Evolutionary conservation across 345 rosid genomes (phyloP).

Genomic region (Gynandropsis gynandra): DNA sequence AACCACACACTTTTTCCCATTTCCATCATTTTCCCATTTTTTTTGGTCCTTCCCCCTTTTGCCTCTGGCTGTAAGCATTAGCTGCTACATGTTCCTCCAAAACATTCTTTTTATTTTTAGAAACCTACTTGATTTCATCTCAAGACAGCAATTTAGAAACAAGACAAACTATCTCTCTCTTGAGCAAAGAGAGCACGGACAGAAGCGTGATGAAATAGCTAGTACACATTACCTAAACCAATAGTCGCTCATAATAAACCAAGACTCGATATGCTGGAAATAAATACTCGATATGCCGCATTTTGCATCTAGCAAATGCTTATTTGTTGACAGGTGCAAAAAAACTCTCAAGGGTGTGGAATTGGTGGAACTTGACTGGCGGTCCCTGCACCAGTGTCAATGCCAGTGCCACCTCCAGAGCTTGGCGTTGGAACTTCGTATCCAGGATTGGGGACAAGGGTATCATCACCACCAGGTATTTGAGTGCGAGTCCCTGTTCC

Average conservation of each 20-base stretch:
- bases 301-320: slow-evolving; percentile 22
- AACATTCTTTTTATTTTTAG: no score
- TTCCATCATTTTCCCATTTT: no score
- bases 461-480: slow-evolving; percentile 61
- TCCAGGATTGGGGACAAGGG: slow-evolving; percentile 58
- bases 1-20: no score
- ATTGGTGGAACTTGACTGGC: slow-evolving; percentile 28
- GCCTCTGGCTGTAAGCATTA: no score
- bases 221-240: background rate
- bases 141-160: no score
- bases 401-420: slow-evolving; percentile 16
- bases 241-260: slow-evolving; percentile 7
- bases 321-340: slow-evolving; percentile 20
- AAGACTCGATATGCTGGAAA: slow-evolving; percentile 10
- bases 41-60: no score
- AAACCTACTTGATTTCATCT: no score
- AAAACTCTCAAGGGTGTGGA: slow-evolving; percentile 34
- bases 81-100: no score
- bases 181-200: no score
- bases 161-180: no score
- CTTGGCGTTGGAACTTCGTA: slow-evolving; percentile 49
- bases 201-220: no score
- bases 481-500: slow-evolving; percentile 24
- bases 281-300: slow-evolving; percentile 3
- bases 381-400: slow-evolving; percentile 15